These are phyloP conservation scores for Barnettozyma siamensis DNA, from an alignment of 805 yeast genomes.

Conservation along the genomic window DNA sequence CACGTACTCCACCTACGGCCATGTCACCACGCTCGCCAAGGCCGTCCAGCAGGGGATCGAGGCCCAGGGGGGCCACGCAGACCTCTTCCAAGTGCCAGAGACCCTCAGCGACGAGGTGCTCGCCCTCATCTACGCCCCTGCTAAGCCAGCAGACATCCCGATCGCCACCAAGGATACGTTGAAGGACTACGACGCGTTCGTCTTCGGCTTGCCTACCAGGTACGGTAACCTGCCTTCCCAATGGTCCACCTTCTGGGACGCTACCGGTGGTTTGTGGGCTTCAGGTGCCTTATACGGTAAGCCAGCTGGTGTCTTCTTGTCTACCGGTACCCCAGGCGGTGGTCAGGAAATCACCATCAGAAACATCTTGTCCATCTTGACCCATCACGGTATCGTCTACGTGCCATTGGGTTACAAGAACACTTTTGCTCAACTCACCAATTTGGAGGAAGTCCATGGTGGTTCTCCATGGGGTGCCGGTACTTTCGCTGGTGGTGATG, in stretches of 20 bases:
- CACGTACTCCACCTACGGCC: conserved; percentile 80
- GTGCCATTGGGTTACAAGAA: conserved; percentile 72
- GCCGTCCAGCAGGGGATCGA: conserved; percentile 64
- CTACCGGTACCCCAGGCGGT: conserved; percentile 71
- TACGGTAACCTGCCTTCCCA: conserved; percentile 74
- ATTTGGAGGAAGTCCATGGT: conserved; percentile 67
- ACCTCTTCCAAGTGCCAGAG: conserved; percentile 75
- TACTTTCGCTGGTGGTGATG: conserved; percentile 67
- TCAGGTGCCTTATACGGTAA: conserved; percentile 64
- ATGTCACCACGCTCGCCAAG: conserved; percentile 63
- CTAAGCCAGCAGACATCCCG: conserved; percentile 47
- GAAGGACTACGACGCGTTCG: conserved; percentile 59
- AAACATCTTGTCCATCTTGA: conserved; percentile 50
- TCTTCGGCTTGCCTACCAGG: conserved; percentile 79
- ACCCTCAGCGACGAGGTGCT: conserved; percentile 64
- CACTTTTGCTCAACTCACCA: conserved; percentile 49
- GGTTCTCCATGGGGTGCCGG: conserved; percentile 90
- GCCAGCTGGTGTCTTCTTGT: conserved; percentile 64
- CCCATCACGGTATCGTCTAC: conserved; percentile 73
- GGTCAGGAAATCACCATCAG: conserved; percentile 73
- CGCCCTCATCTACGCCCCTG: conserved; percentile 58
- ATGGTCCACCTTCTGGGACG: conserved; percentile 70
- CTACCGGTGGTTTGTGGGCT: conserved; percentile 75
- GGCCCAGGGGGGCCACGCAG: conserved; percentile 59
- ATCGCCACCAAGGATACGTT: conserved; percentile 53